phyloP scores from a whole-genome alignment of 2,329 filamentous ascomycete species.

The Thyridium curvatum region DNA sequence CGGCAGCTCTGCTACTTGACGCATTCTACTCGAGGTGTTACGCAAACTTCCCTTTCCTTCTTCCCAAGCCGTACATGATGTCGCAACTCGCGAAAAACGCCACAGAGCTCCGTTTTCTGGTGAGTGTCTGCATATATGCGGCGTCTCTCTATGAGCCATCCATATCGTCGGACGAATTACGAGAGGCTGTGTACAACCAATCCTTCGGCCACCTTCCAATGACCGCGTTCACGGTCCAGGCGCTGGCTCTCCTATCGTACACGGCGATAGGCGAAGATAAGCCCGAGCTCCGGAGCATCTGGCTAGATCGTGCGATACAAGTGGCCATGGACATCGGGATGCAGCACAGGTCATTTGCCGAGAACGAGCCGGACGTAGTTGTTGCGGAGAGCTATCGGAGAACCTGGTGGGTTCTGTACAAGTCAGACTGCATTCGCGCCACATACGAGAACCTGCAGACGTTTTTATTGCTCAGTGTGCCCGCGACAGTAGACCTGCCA shows the following conservation, averaged over 20 bases:
- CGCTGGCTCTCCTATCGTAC: slow-evolving; percentile 21
- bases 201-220: slow-evolving; percentile 23
- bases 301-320: slow-evolving; percentile 18
- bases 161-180: slow-evolving; percentile 20
- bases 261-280: slow-evolving; percentile 21
- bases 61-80: slow-evolving; percentile 8
- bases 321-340: slow-evolving; percentile 25
- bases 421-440: slow-evolving; percentile 17
- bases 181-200: slow-evolving; percentile 20
- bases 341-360: slow-evolving; percentile 23
- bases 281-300: slow-evolving; percentile 18
- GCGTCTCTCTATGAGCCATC: slow-evolving; percentile 27
- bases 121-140: slow-evolving; percentile 26
- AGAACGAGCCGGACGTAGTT: slow-evolving; percentile 22
- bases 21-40: slow-evolving; percentile 20
- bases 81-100: slow-evolving; percentile 3
- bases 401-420: slow-evolving; percentile 32
- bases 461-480: slow-evolving; percentile 19
- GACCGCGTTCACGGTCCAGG: slow-evolving; percentile 24
- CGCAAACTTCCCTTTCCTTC: slow-evolving; percentile 10
- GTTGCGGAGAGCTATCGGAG: slow-evolving; percentile 32
- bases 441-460: slow-evolving; percentile 13
- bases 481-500: slow-evolving; percentile 26
- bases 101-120: slow-evolving; percentile 17
- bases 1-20: slow-evolving; percentile 9